A percentile compares a stretch with the other conserved stretches of the same genome.
Evolutionary conservation across 305 asterid species (phyloP).

Genomic region (Striga hermonthica): DNA sequence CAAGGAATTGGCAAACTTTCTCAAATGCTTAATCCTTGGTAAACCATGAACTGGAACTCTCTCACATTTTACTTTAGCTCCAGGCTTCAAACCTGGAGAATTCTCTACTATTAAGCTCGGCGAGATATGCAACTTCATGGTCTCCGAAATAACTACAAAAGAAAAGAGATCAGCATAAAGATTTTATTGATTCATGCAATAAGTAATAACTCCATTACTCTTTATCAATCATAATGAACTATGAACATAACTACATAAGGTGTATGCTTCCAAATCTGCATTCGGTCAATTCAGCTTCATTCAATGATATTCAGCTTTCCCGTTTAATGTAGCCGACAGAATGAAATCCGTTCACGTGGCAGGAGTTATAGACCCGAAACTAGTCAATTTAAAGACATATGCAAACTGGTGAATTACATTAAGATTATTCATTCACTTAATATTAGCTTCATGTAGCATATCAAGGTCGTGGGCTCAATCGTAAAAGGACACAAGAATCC

Average conservation of each 20-base stretch:
- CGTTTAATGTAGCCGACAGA: not conserved
- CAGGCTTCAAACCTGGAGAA: constrained; percentile 81
- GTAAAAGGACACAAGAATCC: not conserved
- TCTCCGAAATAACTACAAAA: constrained; percentile 55
- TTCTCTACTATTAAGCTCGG: constrained; percentile 57
- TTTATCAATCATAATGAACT: constrained; percentile 7
- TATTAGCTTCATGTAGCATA: not conserved
- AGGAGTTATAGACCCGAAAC: too few species aligned
- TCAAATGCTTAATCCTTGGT: constrained; percentile 54
- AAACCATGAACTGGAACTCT: constrained; percentile 69
- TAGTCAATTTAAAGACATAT: too few species aligned
- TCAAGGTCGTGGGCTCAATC: not conserved
- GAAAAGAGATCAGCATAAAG: constrained; percentile 11
- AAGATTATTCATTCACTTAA: too few species aligned
- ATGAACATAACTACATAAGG: not conserved
- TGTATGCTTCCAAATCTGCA: too few species aligned
- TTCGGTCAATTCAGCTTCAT: not conserved
- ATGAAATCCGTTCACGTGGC: not conserved
- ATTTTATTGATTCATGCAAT: not conserved
- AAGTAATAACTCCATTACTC: constrained; percentile 1
- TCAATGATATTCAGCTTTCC: constrained; percentile 6
- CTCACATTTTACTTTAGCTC: constrained; percentile 61
- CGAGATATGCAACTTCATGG: constrained; percentile 45
- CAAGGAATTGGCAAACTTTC: constrained; percentile 59
- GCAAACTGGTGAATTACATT: too few species aligned